These are phyloP conservation scores for Diaporthe australafricana DNA, from an alignment of 2,329 filamentous ascomycete genomes.

Conservation along the genomic window DNA sequence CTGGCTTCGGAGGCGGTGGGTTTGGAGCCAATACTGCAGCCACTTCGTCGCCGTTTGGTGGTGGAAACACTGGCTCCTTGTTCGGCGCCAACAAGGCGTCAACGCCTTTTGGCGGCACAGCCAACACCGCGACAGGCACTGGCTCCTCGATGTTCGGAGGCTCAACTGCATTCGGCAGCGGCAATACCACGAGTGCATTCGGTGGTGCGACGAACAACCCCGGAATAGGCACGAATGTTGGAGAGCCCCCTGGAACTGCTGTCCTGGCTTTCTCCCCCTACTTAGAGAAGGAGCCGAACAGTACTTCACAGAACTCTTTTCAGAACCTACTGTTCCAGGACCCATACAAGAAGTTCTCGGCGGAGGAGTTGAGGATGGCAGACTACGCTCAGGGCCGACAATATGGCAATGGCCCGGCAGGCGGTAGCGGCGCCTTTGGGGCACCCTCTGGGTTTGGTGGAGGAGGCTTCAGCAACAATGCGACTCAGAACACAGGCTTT, in stretches of 20 bases:
- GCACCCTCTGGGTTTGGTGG: slow-evolving; percentile 61
- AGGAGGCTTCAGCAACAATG: slow-evolving; percentile 60
- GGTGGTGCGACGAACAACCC: slow-evolving; percentile 59
- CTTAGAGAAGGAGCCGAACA: slow-evolving; percentile 78
- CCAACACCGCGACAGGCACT: slow-evolving; percentile 49
- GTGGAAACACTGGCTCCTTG: slow-evolving; percentile 53
- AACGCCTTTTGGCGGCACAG: slow-evolving; percentile 53
- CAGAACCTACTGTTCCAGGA: slow-evolving; percentile 85
- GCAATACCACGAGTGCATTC: slow-evolving; percentile 53
- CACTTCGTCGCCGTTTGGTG: slow-evolving; percentile 52
- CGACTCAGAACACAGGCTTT: slow-evolving; percentile 51
- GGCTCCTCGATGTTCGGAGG: slow-evolving; percentile 61
- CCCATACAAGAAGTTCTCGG: slow-evolving; percentile 88
- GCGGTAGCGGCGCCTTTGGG: slow-evolving; percentile 88
- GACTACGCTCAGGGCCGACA: slow-evolving; percentile 91
- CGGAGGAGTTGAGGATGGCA: slow-evolving; percentile 83
- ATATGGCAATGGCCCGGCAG: slow-evolving; percentile 87
- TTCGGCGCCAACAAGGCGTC: slow-evolving; percentile 66
- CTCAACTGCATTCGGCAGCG: slow-evolving; percentile 49
- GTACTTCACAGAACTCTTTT: slow-evolving; percentile 70
- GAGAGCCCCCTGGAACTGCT: slow-evolving; percentile 76
- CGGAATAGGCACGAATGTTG: slow-evolving; percentile 62
- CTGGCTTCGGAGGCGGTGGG: slow-evolving; percentile 53
- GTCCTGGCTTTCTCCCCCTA: slow-evolving; percentile 76
- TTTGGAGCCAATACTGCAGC: slow-evolving; percentile 52